These are phyloP conservation scores for Gnetum montanum DNA, from an alignment of 75 land plant genomes.

Conservation along the genomic window DNA sequence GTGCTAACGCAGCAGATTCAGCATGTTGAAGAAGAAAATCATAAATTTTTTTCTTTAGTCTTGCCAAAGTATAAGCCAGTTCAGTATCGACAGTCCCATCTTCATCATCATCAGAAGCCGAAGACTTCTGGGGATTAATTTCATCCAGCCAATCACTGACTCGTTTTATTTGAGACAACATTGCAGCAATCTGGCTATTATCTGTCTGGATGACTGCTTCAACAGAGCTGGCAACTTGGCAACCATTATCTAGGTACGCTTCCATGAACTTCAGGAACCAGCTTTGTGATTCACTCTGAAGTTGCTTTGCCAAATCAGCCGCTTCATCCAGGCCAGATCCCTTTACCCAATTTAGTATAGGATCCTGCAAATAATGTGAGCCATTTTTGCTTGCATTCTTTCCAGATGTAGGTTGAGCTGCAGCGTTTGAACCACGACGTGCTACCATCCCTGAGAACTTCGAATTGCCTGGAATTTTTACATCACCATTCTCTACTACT, in stretches of 20 bases:
- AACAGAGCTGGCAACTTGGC: slow-evolving; percentile 18
- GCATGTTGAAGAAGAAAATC: slow-evolving; percentile 87
- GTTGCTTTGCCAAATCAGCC: slow-evolving; percentile 45
- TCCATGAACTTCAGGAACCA: slow-evolving; percentile 90
- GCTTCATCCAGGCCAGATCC: slow-evolving; percentile 55
- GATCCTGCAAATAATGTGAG: background rate
- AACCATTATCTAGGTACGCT: slow-evolving; percentile 44
- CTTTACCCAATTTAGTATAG: slow-evolving; percentile 36
- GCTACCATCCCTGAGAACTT: background rate
- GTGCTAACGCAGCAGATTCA: slow-evolving; percentile 82
- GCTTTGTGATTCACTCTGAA: slow-evolving; percentile 44
- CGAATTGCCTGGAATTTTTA: background rate
- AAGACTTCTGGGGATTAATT: slow-evolving; percentile 25
- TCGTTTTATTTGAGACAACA: slow-evolving; percentile 79
- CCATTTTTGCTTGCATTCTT: background rate
- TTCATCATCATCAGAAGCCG: slow-evolving; percentile 17
- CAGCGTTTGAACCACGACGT: background rate
- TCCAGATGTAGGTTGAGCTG: background rate
- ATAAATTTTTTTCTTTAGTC: slow-evolving; percentile 81
- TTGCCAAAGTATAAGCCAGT: slow-evolving; percentile 51
- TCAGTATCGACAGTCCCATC: slow-evolving; percentile 18
- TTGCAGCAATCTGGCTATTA: slow-evolving; percentile 61
- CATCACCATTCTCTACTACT: slow-evolving; percentile 3
- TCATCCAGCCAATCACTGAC: slow-evolving; percentile 90
- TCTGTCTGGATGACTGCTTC: slow-evolving; percentile 29